These are phyloP conservation scores for Xylaria sp. DNA, from an alignment of 2,329 filamentous ascomycete genomes.

Conservation along the genomic window DNA sequence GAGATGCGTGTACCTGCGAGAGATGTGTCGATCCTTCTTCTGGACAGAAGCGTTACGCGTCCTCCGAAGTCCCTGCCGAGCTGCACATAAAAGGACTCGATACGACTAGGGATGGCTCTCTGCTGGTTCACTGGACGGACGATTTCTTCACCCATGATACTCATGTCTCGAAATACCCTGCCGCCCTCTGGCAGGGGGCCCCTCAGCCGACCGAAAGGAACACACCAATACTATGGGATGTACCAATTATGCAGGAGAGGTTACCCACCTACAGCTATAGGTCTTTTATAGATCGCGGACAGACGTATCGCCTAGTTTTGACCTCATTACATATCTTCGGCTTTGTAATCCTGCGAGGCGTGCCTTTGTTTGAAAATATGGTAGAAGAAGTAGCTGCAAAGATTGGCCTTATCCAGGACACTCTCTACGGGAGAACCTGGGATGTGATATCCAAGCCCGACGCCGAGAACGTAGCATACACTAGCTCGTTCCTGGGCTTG, in stretches of 20 bases:
- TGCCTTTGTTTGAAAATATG: slow-evolving; percentile 74
- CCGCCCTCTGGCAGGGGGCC: slow-evolving; percentile 20
- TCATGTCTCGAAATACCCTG: slow-evolving; percentile 52
- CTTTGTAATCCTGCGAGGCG: slow-evolving; percentile 78
- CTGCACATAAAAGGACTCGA: slow-evolving; percentile 53
- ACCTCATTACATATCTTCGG: slow-evolving; percentile 73
- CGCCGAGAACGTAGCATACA: slow-evolving; percentile 94
- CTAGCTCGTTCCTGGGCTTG: slow-evolving; percentile 80
- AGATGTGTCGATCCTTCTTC: slow-evolving; percentile 68
- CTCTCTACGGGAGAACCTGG: slow-evolving; percentile 93
- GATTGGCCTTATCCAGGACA: slow-evolving; percentile 83
- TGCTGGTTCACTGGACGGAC: slow-evolving; percentile 70
- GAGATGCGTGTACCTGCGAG: slow-evolving; percentile 69
- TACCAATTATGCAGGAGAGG: slow-evolving; percentile 55
- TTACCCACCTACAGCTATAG: slow-evolving; percentile 72
- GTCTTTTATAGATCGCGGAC: slow-evolving; percentile 73
- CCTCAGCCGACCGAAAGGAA: neutral
- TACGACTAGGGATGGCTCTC: slow-evolving; percentile 52
- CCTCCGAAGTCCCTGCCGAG: slow-evolving; percentile 67
- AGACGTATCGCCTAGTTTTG: slow-evolving; percentile 69
- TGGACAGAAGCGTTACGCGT: slow-evolving; percentile 72
- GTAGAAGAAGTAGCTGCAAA: slow-evolving; percentile 75
- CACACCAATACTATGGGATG: slow-evolving; percentile 24
- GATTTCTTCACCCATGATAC: slow-evolving; percentile 53
- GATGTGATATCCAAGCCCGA: slow-evolving; percentile 84